Evolutionary conservation across 2,329 filamentous ascomycete genomes (phyloP), one percentile per base, ranked within the genome.

Genomic region (Botrytis byssoidea): DNA sequence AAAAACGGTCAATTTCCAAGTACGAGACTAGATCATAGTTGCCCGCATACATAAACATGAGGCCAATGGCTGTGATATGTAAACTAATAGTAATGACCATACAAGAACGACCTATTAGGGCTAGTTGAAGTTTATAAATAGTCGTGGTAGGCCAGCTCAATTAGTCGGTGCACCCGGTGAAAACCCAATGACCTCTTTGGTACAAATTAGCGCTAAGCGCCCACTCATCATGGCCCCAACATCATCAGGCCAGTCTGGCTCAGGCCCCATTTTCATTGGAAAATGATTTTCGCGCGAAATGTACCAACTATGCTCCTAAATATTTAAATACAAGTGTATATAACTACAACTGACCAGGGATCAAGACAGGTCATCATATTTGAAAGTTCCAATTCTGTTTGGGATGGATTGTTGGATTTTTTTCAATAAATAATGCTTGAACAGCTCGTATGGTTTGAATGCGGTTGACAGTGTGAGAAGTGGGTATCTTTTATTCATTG

Each of bases 401-500:
- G 14, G 40, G 37, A 42, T 42, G 14, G 4, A n/a, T 32, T 42
- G 1, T 29, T 22, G 37, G 16, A 25, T 42, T 22, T 9, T 68
- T 68, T 14, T 57, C 25, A 22, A 22, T 14, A 9, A 29, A 40
- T 20, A 9, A 68, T 40, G n/a, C 4, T 67, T 67, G 4, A 18
- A 55, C 10, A 48, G 25, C 37, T 68, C 20, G 16, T 18, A 55
- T 40, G n/a, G 22, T 18, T 55, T 20, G 10, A 40, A 55, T 20
- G 32, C 29, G 16, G 6, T 42, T 55, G 35, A 8, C 8, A 40
- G 25, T 68, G 35, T 51, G 37, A 55, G 65, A 37, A 68, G 65
- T 42, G 65, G 46, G 65, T 68, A 68, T 68, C 65, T 68, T 42
- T 57, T 14, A 57, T 68, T 68, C 14, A 29, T 55, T 35, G 35